phyloP scores from a whole-genome alignment of 2,329 filamentous ascomycete genomes.

The Pestalotiopsis sp. region DNA sequence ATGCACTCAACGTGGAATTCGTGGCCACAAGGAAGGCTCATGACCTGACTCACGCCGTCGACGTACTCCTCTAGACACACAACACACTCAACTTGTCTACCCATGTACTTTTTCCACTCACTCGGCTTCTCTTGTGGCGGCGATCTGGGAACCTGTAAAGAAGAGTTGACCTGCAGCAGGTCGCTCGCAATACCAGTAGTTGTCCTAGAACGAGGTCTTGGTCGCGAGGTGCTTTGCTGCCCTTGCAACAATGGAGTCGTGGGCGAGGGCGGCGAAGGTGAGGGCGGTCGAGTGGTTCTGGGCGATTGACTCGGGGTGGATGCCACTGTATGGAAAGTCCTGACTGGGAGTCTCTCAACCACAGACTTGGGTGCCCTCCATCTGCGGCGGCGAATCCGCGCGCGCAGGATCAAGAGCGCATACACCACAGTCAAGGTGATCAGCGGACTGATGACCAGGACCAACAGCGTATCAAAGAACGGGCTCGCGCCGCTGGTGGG shows the following conservation, averaged over 20 bases:
- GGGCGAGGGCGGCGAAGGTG: slow-evolving; percentile 65
- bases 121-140: slow-evolving; percentile 52
- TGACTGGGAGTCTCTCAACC: slow-evolving; percentile 89
- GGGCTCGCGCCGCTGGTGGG: slow-evolving; percentile 87
- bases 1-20: slow-evolving; percentile 99
- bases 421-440: slow-evolving; percentile 94
- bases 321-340: slow-evolving; percentile 87
- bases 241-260: slow-evolving; percentile 77
- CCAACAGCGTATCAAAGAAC: slow-evolving; percentile 94
- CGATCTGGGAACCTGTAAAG: slow-evolving; percentile 37
- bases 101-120: slow-evolving; percentile 68
- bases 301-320: slow-evolving; percentile 58
- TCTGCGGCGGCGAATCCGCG: slow-evolving; percentile 81
- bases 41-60: slow-evolving; percentile 90
- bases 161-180: slow-evolving; percentile 42
- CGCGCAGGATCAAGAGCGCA: slow-evolving; percentile 80
- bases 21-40: slow-evolving; percentile 96
- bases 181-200: slow-evolving; percentile 59
- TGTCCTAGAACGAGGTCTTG: slow-evolving; percentile 65
- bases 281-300: slow-evolving; percentile 56
- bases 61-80: slow-evolving; percentile 96
- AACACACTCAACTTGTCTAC: slow-evolving; percentile 80
- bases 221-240: slow-evolving; percentile 44
- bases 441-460: slow-evolving; percentile 91
- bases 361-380: slow-evolving; percentile 98